Evolutionary conservation across 108 stramenopile species (phyloP), one percentile per base, ranked within the genome.

Genomic region (Parmales sp.): DNA sequence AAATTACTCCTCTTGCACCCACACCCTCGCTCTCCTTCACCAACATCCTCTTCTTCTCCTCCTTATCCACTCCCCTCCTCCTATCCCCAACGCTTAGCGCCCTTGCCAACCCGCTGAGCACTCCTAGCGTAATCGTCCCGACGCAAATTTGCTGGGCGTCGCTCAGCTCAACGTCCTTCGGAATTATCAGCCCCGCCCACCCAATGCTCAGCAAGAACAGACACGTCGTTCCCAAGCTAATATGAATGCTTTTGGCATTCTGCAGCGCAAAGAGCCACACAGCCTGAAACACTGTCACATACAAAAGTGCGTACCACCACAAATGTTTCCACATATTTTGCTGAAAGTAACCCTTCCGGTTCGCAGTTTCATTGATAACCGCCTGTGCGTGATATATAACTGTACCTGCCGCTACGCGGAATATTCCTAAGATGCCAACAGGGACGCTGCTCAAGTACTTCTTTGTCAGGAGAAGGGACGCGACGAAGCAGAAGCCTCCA

Each of bases 261-360:
- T 60, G 54, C 54, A 60, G 36, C 54, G 54, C 54, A 31, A 60
- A 60, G 31, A 60, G 54, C 54, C 54, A 60, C 31, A 60, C 54
- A 3, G 54, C 54, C 54, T 60, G 54, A 60, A 60, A 60, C 16
- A 60, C 16, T 34, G 54, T 60, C 28, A 60, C 54, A 34, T 60
- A 60, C 7, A 60, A 6, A 3, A 60, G 31, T 3, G 54, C 54
- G 54, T 34, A 60, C 54, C 54, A 60, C 54, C 54, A 60, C 29
- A 60, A 34, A 31, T 60, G 29, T 34, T 60, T 16, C 54, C 54
- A 60, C 7, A 60, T 28, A 28, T 28, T 13, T 28, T 34, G 31
- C 31, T 60, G 29, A 28, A 60, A 16, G 54, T 60, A 60, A 3
- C 54, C 54, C 4, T 4, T 16, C 7, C 13, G 29, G 16, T 60